phyloP scores from a whole-genome alignment of 2,329 filamentous ascomycete species.

The Hypoxylon sp. region DNA sequence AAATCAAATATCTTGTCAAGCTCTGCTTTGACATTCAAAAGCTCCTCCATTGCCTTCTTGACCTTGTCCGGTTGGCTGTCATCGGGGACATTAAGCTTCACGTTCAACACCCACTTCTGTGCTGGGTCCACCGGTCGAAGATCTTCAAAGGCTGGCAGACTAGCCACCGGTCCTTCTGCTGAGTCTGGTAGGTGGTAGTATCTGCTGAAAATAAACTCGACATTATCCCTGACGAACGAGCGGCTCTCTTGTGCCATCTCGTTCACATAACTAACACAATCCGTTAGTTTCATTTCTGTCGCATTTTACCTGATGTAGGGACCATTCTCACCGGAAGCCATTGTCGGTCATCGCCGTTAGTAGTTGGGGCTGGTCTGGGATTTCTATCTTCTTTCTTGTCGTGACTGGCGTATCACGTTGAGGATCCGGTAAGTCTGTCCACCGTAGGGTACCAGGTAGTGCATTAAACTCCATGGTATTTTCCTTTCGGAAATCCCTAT shows the following conservation, averaged over 20 bases:
- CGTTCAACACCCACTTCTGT: slow-evolving; percentile 69
- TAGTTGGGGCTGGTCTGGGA: slow-evolving; percentile 67
- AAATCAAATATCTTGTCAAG: slow-evolving; percentile 92
- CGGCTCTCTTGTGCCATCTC: slow-evolving; percentile 69
- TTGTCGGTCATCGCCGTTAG: slow-evolving; percentile 66
- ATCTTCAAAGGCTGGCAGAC: slow-evolving; percentile 63
- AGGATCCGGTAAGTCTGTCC: slow-evolving; percentile 74
- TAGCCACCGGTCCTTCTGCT: slow-evolving; percentile 47
- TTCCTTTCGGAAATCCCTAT: slow-evolving; percentile 62
- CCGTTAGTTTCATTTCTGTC: slow-evolving; percentile 3
- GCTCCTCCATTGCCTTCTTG: slow-evolving; percentile 66
- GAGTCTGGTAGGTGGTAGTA: slow-evolving; percentile 60
- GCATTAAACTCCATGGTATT: slow-evolving; percentile 59
- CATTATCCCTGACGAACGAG: slow-evolving; percentile 67
- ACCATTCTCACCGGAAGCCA: slow-evolving; percentile 63
- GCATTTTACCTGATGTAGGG: neutral
- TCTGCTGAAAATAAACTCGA: slow-evolving; percentile 68
- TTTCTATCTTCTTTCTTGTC: slow-evolving; percentile 70
- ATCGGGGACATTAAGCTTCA: slow-evolving; percentile 68
- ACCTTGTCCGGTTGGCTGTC: slow-evolving; percentile 72
- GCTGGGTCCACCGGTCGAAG: slow-evolving; percentile 65
- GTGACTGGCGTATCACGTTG: slow-evolving; percentile 63
- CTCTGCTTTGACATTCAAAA: slow-evolving; percentile 71
- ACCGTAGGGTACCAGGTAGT: slow-evolving; percentile 66
- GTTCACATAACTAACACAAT: slow-evolving; percentile 62